Base-by-base conservation (phyloP, 331 rosid genomes). In the Pyracantha coccinea region DNA sequence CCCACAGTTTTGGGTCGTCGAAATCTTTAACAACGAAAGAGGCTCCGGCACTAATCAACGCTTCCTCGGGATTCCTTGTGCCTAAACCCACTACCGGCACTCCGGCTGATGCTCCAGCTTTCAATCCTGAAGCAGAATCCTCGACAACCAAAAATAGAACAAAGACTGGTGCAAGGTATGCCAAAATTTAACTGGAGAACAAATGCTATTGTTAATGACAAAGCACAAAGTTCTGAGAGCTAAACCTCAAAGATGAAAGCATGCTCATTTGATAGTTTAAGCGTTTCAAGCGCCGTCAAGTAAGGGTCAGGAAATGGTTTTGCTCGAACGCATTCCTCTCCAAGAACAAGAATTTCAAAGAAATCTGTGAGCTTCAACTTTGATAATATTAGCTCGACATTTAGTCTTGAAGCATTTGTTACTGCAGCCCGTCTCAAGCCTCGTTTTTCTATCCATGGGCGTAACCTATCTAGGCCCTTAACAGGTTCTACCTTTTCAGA, bases 281-380 rank as follows among this genome's bases (percentile, higher is more conserved):
- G 89, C 73, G 57, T 77, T 80, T 72, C 79, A 21, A 78, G 87
- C 65, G 84, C 82, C 20, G 66, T 80, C 80, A 83, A 52, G 76
- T 86, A 83, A 27, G 87, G 85, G 62, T 83, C 87, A 17, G 87
- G 89, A 41, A 77, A 80, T 24, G 85, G 82, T 64, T 86, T 86
- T 41, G 81, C 74, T 60, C 83, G 68, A 3, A 80, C 78, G 35
- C 87, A 86, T 73, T 86, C 89, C 14, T 63, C 63, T 29, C 84
- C 87, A 29, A 86, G 55, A 31, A 80, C 73, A 20, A 86, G 66
- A 25, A 50, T 20, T 55, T 81, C 61, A 72, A 86, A 86, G 77
- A 81, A 86, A 54, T 74, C 62, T 3, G 69, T 31, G 21, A 86
- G 84, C 20, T 83, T 52, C 50, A 83, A 21, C 31, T n/a, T 74